Evolutionary conservation across 805 yeast species (phyloP), one percentile per base, ranked within the genome.

Genomic region (Tetrapisispora pingtungensis): DNA sequence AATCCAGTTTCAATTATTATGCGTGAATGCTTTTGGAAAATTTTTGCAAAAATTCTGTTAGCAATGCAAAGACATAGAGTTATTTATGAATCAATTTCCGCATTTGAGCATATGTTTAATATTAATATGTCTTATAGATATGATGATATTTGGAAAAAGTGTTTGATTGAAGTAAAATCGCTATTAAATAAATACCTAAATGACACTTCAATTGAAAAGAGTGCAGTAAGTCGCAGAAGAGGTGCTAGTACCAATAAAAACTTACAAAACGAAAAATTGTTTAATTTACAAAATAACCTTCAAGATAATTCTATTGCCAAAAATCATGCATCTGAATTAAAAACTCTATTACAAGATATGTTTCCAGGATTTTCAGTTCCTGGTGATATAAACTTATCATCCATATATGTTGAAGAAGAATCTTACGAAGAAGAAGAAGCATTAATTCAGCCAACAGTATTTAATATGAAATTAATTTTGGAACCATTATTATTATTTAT

Each of bases 381-480:
- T 3, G 50, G 67, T 20, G 49, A 61, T 49, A 50, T 69, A 49
- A 63, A 67, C 33, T 42, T 57, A 30, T 58, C 57, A 15, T 63
- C 71, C 1, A 69, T 73, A 6, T 84, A 75, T 52, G 75, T 84
- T 36, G 78, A 80, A 36, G 77, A 71, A 48, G 86, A 80, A 49
- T 67, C 75, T 3, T 72, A 71, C 47, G 69, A 77, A 19, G 73
- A 75, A 51, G 80, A 81, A 43, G 80, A 81, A 48, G 72, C 80
- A 3, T 62, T 86, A 33, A 83, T 84, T 2, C 77, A 80, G 0
- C 78, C 86, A 2, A 79, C 78, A 55, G 73, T 87, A 14, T 79
- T 83, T 62, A 86, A 88, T 54, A 85, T 89, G 81, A 73, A 89
- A 50, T 73, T 84, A 5, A 73, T 88, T 14, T 62, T 86, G 40